Percentiles rank a stretch among this genome's conserved stretches.
Conservation (phyloP, 768 basidiomycete genomes). For the Cubamyces sp. region DNA sequence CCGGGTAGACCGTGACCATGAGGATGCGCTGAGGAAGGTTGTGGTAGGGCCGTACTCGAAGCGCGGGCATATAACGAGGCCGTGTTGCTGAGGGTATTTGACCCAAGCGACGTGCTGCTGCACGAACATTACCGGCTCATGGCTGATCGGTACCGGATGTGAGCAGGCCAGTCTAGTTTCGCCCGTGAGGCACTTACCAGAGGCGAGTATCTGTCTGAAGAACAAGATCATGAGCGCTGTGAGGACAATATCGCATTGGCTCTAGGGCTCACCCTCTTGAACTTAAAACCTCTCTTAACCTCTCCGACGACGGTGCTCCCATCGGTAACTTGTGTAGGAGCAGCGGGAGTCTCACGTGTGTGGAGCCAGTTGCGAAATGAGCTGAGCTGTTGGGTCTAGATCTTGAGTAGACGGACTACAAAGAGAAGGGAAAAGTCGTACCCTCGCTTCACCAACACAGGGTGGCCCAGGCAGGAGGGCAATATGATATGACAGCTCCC, state of each 20-base stretch:
- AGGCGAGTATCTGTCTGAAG: not conserved
- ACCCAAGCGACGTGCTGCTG: not conserved
- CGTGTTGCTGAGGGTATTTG: not conserved
- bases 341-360: not conserved
- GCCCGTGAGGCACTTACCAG: not conserved
- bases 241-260: no score
- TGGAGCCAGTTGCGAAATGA: conserved; percentile 1
- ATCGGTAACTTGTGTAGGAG: not conserved
- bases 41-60: not conserved
- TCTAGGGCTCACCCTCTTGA: not conserved
- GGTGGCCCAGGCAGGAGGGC: no score
- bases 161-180: not conserved
- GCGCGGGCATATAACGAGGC: not conserved
- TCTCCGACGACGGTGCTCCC: not conserved
- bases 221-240: no score
- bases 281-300: not conserved
- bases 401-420: no score
- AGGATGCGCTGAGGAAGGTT: not conserved
- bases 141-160: not conserved
- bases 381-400: not conserved
- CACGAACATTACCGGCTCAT: not conserved
- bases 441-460: no score
- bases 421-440: no score
- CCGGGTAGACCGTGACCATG: not conserved
- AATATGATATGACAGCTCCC: no score